A percentile compares a stretch with the other conserved stretches of the same genome.
Evolutionary conservation across 352 stramenopile genomes (phyloP).

Genomic region (Pythium scleroteichum): DNA sequence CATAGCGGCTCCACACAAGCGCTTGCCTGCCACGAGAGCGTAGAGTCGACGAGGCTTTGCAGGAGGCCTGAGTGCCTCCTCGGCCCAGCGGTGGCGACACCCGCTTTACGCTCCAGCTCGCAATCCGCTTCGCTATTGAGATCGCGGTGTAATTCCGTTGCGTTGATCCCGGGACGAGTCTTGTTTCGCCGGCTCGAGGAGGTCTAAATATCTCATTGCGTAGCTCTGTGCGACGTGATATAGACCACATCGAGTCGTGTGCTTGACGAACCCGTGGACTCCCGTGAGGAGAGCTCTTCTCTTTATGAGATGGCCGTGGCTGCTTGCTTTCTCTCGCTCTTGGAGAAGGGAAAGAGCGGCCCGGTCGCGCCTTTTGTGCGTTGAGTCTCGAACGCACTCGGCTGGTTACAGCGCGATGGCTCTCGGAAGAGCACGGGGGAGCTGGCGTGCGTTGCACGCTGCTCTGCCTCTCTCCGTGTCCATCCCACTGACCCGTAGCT

Average conservation of each 20-base stretch:
- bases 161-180: slow-evolving; percentile 9
- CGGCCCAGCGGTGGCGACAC: slow-evolving; percentile 12
- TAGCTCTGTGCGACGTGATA: background rate
- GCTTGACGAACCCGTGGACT: background rate
- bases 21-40: slow-evolving; percentile 88
- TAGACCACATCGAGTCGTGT: background rate
- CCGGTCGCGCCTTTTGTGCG: background rate
- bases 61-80: too few species aligned
- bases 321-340: background rate
- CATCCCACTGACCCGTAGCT: background rate
- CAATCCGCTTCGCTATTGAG: slow-evolving; percentile 72
- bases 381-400: slow-evolving; percentile 1
- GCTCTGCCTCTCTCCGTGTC: background rate
- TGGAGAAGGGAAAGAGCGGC: too few species aligned
- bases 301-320: background rate
- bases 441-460: background rate
- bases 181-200: background rate
- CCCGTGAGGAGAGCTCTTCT: background rate
- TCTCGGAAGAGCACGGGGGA: background rate
- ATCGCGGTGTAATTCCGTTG: slow-evolving; percentile 45
- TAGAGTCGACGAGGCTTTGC: slow-evolving; percentile 19
- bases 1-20: slow-evolving; percentile 49
- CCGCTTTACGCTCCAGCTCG: slow-evolving; percentile 69
- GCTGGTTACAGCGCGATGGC: slow-evolving; percentile 1
- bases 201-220: background rate